phyloP scores from a whole-genome alignment of 169 alveolate species.

The Cryptosporidium baileyi region DNA sequence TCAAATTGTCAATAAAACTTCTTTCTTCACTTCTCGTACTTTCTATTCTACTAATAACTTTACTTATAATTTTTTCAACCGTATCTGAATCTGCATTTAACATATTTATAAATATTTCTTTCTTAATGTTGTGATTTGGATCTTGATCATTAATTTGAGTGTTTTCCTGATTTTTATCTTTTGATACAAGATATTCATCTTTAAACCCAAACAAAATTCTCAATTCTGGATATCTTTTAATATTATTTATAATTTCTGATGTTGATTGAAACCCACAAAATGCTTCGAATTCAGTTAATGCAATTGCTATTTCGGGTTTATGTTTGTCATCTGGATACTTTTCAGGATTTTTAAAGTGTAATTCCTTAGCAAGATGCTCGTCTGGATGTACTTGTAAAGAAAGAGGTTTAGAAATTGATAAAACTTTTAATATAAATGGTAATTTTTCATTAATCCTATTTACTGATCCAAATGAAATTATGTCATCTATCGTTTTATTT shows the following conservation, averaged over 20 bases:
- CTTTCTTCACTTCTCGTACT: neutral
- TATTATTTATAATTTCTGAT: slow-evolving; percentile 59
- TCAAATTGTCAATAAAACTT: slow-evolving; percentile 15
- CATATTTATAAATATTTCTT: slow-evolving; percentile 63
- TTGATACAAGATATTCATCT: neutral
- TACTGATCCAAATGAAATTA: neutral
- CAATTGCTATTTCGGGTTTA: slow-evolving; percentile 92
- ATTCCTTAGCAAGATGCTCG: slow-evolving; percentile 80
- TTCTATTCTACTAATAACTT: slow-evolving; percentile 7
- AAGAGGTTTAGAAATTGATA: slow-evolving; percentile 86
- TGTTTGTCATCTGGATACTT: slow-evolving; percentile 89
- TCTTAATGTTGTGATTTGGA: slow-evolving; percentile 2
- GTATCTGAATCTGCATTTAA: neutral
- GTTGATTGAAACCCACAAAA: slow-evolving; percentile 82
- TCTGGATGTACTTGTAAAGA: slow-evolving; percentile 91
- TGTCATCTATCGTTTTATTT: slow-evolving; percentile 6
- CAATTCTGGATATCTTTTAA: slow-evolving; percentile 63
- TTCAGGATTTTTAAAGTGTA: slow-evolving; percentile 81
- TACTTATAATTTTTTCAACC: neutral
- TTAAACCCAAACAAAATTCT: slow-evolving; percentile 20
- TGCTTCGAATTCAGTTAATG: slow-evolving; percentile 84
- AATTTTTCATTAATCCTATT: slow-evolving; percentile 27
- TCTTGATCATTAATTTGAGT: neutral
- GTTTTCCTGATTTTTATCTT: neutral
- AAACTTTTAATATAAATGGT: slow-evolving; percentile 84